Evolutionary conservation across 2,329 filamentous ascomycete genomes (phyloP).

Genomic region (Cladosporium sp.): DNA sequence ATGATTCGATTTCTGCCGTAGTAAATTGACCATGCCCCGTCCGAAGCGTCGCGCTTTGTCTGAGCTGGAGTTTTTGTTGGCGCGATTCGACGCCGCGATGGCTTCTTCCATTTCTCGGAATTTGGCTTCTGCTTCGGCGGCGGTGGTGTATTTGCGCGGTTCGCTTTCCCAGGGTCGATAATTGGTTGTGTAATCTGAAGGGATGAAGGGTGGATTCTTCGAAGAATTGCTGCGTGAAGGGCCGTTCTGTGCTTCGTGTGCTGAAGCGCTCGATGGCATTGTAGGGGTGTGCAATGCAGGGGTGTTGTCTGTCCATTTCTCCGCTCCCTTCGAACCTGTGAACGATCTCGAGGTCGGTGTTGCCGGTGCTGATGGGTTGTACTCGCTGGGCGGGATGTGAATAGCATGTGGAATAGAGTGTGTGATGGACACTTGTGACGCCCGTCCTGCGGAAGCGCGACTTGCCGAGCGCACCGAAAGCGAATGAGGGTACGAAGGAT

Average conservation of each 20-base stretch:
- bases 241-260: slow-evolving; percentile 5
- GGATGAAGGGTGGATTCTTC: slow-evolving; percentile 32
- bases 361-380: background rate
- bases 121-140: slow-evolving; percentile 30
- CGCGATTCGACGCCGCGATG: slow-evolving; percentile 24
- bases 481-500: slow-evolving; percentile 6
- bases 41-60: slow-evolving; percentile 38
- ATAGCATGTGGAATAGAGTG: slow-evolving; percentile 4
- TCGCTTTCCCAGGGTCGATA: slow-evolving; percentile 37
- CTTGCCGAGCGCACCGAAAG: slow-evolving; percentile 12
- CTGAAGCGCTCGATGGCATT: slow-evolving; percentile 11
- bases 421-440: slow-evolving; percentile 8
- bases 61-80: slow-evolving; percentile 28
- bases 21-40: slow-evolving; percentile 36
- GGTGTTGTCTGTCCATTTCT: background rate
- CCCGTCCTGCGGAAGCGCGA: slow-evolving; percentile 8
- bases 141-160: slow-evolving; percentile 28
- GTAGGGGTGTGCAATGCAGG: background rate
- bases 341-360: slow-evolving; percentile 10
- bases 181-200: slow-evolving; percentile 34
- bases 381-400: slow-evolving; percentile 8
- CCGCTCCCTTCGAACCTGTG: background rate
- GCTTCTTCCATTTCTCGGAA: slow-evolving; percentile 34
- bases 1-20: slow-evolving; percentile 32
- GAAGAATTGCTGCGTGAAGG: slow-evolving; percentile 11